Evolutionary conservation across 2,329 filamentous ascomycete species (phyloP).

Genomic region (Xylaria polymorpha): DNA sequence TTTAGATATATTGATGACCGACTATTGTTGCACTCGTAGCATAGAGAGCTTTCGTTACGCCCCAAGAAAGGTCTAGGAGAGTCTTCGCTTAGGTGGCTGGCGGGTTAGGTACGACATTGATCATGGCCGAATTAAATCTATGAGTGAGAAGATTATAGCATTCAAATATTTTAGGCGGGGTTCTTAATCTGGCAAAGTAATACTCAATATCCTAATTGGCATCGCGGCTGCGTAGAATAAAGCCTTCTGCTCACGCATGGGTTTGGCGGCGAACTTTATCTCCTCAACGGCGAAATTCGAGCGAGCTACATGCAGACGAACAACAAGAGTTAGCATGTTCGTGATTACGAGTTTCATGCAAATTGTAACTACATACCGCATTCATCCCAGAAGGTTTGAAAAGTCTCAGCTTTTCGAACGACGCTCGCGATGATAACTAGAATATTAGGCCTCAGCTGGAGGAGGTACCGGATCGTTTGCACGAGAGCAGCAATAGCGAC

Average conservation of each 20-base stretch:
- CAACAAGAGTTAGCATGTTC: constrained; percentile 15
- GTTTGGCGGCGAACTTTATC: constrained; percentile 56
- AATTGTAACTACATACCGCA: constrained; percentile 62
- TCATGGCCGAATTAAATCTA: not conserved
- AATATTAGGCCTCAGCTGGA: constrained; percentile 62
- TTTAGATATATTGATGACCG: not conserved
- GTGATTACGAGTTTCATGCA: not conserved
- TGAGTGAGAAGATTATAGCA: not conserved
- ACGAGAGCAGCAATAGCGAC: constrained; percentile 67
- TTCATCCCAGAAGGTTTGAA: constrained; percentile 66
- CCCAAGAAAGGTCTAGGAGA: not conserved
- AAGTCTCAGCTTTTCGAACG: constrained; percentile 71
- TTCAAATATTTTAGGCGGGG: not conserved
- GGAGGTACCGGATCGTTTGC: constrained; percentile 65
- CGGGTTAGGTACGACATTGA: not conserved
- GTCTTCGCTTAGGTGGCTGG: not conserved
- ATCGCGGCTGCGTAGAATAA: constrained; percentile 58
- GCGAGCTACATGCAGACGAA: constrained; percentile 44
- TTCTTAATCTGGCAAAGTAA: constrained; percentile 31
- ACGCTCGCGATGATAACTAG: constrained; percentile 70
- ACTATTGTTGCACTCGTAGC: no score
- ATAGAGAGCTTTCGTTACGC: not conserved
- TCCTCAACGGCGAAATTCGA: constrained; percentile 52
- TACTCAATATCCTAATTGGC: constrained; percentile 47
- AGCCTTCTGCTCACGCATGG: constrained; percentile 56